Base-by-base conservation (phyloP, 495 filamentous ascomycete species). In the Trichoderma erinaceum region DNA sequence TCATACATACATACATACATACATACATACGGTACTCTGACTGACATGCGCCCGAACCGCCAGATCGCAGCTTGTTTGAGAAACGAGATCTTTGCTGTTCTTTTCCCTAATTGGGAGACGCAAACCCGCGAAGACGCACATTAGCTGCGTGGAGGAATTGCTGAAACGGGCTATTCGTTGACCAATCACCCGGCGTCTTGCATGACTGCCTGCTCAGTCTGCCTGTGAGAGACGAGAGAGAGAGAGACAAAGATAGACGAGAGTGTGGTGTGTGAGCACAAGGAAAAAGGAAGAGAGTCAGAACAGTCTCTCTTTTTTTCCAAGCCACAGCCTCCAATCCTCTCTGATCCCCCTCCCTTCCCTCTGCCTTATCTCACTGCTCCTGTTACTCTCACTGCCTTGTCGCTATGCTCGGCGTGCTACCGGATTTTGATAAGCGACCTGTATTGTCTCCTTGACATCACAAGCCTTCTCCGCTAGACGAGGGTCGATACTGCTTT, bases 361-460 rank as follows among this genome's bases (percentile, higher is more conserved):
- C 27, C 56, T 61, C 56, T 25, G 27, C 12, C 56, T 11, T 32
- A 7, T 12, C 16, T n/a, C 27, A 25, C 56, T 16, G 27, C 27
- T 32, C 3, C 27, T 15, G 56, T 7, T 10, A 13, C 56, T 21
- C 16, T 29, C 15, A 29, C 10, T 61, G 8, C n/a, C 50, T 56
- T 16, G 16, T 23, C 50, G 50, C 50, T 56, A 56, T 56, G 50
- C 50, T 56, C 21, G 50, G 50, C 13, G 56, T 61, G 56, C 23
- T 61, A 25, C 23, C 56, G 56, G n/a, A 16, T 48, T 61, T 32
- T 29, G 56, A 61, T 61, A 61, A 61, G 56, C 56, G 25, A 61
- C 56, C 10, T 29, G 56, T 1, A 27, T 61, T 21, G 27, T 61
- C 56, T 61, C 56, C 56, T 61, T 61, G 56, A 61, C 56, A 61